A percentile compares a stretch with the other conserved stretches of the same genome.
These are phyloP conservation scores for Trichomonas gallinae DNA, from an alignment of 208 protist species.

Conservation along the genomic window DNA sequence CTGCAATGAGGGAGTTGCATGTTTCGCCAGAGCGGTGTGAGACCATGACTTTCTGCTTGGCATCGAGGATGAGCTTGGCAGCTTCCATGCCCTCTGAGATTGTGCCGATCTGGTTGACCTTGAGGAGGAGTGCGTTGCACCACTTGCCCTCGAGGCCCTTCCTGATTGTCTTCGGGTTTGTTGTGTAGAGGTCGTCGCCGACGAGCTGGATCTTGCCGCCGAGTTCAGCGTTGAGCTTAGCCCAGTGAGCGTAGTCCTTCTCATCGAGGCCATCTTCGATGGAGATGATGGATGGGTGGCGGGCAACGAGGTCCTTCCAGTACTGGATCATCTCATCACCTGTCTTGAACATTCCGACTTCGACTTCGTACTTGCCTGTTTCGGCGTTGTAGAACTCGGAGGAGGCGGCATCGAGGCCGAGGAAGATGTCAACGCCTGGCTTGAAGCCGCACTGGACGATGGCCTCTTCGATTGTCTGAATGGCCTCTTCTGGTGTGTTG, in stretches of 20 bases:
- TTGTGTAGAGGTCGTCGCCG: slow-evolving; percentile 92
- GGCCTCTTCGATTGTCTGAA: slow-evolving; percentile 78
- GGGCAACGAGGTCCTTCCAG: slow-evolving; percentile 27
- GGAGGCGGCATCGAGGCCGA: slow-evolving; percentile 90
- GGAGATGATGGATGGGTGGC: slow-evolving; percentile 55
- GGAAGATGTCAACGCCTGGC: slow-evolving; percentile 72
- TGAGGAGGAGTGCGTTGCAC: slow-evolving; percentile 91
- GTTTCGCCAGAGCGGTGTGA: slow-evolving; percentile 86
- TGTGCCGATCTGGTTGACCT: slow-evolving; percentile 94
- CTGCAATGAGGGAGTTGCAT: slow-evolving; percentile 93
- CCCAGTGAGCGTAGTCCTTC: slow-evolving; percentile 58
- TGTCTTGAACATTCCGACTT: slow-evolving; percentile 23
- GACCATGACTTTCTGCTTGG: slow-evolving; percentile 63
- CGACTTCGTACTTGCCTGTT: slow-evolving; percentile 78
- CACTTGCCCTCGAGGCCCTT: slow-evolving; percentile 65
- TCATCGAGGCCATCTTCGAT: slow-evolving; percentile 98
- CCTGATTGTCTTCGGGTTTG: slow-evolving; percentile 81
- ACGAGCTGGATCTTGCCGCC: slow-evolving; percentile 67
- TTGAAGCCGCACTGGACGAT: slow-evolving; percentile 79
- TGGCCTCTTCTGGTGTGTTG: slow-evolving; percentile 74
- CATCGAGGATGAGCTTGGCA: slow-evolving; percentile 56
- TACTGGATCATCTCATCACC: slow-evolving; percentile 29
- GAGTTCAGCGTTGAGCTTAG: slow-evolving; percentile 18
- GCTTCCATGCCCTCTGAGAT: slow-evolving; percentile 88
- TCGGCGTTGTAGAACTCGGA: slow-evolving; percentile 87